Evolutionary conservation across 768 basidiomycete genomes (phyloP), one percentile per base, ranked within the genome.

Genomic region (Dioszegia aurantiaca): DNA sequence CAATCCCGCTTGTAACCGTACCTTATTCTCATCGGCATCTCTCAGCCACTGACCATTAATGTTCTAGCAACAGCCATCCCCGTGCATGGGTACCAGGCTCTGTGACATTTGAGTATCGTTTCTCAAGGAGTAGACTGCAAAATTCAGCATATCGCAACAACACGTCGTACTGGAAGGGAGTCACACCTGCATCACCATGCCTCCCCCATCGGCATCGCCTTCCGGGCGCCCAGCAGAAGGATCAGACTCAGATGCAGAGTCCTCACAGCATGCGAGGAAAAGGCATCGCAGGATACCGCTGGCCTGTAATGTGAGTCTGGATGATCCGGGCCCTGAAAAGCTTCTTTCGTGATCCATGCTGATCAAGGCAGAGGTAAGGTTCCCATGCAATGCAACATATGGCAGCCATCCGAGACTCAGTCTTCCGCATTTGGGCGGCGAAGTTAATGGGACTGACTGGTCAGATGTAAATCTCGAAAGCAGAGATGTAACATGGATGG

Each of bases 401-500:
- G n/a, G n/a, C n/a, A n/a, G n/a, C n/a, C n/a, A n/a, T n/a, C n/a
- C n/a, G n/a, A n/a, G n/a, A n/a, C n/a, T n/a, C n/a, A n/a, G n/a
- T n/a, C n/a, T n/a, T n/a, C n/a, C n/a, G n/a, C n/a, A n/a, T n/a
- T n/a, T n/a, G n/a, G n/a, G 3, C 10, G 8, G 16, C 27, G 16
- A 11, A 27, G 14, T 26, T n/a, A 14, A 21, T n/a, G 44, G 44
- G 17, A 30, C 55, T 56, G 44, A 56, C 37, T 33, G 19, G 3
- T 3, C 51, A 53, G 56, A 51, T 58, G 56, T 24, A 58, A 58
- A 27, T 58, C 56, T n/a, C 33, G 56, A 2, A 58, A 58, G 40
- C 56, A 58, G 39, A 26, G 56, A 58, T 58, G 56, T 28, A 58
- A 58, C 19, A 58, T 58, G 56, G 56, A 58, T 17, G 56, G 56